Evolutionary conservation across 2,329 filamentous ascomycete species (phyloP).

Genomic region (Exophiala xenobiotica): DNA sequence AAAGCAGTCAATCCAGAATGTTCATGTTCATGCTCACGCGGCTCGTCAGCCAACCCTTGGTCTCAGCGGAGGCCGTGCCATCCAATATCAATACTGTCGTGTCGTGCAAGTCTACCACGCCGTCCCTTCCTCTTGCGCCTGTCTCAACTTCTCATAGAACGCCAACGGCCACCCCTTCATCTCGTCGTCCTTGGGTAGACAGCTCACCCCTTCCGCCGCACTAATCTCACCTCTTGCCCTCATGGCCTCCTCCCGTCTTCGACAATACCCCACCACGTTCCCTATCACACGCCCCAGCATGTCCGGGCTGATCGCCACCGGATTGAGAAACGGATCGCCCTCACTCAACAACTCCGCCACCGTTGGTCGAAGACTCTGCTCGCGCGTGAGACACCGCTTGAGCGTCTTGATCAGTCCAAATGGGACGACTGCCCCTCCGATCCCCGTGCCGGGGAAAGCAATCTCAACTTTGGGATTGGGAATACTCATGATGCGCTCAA

Average conservation of each 20-base stretch:
- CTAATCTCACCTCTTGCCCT: constrained; percentile 23
- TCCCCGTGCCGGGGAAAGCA: constrained; percentile 45
- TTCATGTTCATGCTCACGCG: background rate
- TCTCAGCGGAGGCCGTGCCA: no score
- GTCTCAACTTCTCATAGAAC: constrained; percentile 49
- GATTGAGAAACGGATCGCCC: constrained; percentile 59
- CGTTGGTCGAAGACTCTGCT: constrained; percentile 57
- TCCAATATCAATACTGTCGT: background rate
- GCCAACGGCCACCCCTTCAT: constrained; percentile 48
- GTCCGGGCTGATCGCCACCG: constrained; percentile 57
- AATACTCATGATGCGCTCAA: constrained; percentile 68
- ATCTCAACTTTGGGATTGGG: constrained; percentile 51
- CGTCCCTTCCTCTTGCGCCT: constrained; percentile 44
- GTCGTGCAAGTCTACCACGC: constrained; percentile 24
- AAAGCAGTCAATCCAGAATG: background rate
- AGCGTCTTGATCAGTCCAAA: constrained; percentile 57
- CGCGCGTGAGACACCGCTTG: constrained; percentile 58
- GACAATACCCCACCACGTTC: constrained; percentile 60
- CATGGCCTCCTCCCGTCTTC: constrained; percentile 33
- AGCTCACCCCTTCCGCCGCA: constrained; percentile 33
- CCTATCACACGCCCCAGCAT: constrained; percentile 59
- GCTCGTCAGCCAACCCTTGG: background rate
- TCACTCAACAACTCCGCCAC: constrained; percentile 56
- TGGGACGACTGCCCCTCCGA: constrained; percentile 53
- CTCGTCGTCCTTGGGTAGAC: constrained; percentile 58